These are phyloP conservation scores for Gymnopilus dilepis DNA, from an alignment of 768 basidiomycete species.

Conservation along the genomic window DNA sequence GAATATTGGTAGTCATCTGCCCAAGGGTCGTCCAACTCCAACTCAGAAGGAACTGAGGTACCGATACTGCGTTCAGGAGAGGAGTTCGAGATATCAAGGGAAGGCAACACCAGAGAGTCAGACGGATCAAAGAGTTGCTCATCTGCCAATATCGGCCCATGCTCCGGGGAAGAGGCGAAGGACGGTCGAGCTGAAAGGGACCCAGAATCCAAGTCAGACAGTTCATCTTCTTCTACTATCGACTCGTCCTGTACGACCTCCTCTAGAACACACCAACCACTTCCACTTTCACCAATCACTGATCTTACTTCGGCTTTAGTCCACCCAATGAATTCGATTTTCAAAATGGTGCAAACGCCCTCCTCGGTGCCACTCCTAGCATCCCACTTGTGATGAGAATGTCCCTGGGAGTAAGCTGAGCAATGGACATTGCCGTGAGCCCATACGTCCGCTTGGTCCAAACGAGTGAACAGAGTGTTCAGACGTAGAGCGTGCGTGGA, in stretches of 20 bases:
- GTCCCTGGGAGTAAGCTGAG: slow-evolving; percentile 60
- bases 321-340: slow-evolving; percentile 79
- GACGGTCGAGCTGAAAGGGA: slow-evolving; percentile 31
- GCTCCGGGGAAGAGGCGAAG: slow-evolving; percentile 1
- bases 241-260: slow-evolving; percentile 45
- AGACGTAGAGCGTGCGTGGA: slow-evolving; percentile 66
- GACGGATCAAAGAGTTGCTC: slow-evolving; percentile 53
- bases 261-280: slow-evolving; percentile 78
- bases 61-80: slow-evolving; percentile 26
- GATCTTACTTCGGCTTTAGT: slow-evolving; percentile 63
- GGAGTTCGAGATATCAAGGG: slow-evolving; percentile 70
- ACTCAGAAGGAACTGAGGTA: slow-evolving; percentile 25
- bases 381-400: slow-evolving; percentile 26
- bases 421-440: slow-evolving; percentile 60
- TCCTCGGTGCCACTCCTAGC: slow-evolving; percentile 33
- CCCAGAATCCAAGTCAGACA: slow-evolving; percentile 26
- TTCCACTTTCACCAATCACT: slow-evolving; percentile 73
- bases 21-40: slow-evolving; percentile 42
- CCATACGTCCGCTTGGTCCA: slow-evolving; percentile 77
- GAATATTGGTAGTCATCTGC: slow-evolving; percentile 26
- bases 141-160: slow-evolving; percentile 11
- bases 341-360: slow-evolving; percentile 68
- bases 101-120: slow-evolving; percentile 76
- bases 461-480: slow-evolving; percentile 67
- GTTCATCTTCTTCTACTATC: slow-evolving; percentile 27